These are phyloP conservation scores for Suaeda aralocaspica DNA, from an alignment of 148 eudicot genomes.

Conservation along the genomic window DNA sequence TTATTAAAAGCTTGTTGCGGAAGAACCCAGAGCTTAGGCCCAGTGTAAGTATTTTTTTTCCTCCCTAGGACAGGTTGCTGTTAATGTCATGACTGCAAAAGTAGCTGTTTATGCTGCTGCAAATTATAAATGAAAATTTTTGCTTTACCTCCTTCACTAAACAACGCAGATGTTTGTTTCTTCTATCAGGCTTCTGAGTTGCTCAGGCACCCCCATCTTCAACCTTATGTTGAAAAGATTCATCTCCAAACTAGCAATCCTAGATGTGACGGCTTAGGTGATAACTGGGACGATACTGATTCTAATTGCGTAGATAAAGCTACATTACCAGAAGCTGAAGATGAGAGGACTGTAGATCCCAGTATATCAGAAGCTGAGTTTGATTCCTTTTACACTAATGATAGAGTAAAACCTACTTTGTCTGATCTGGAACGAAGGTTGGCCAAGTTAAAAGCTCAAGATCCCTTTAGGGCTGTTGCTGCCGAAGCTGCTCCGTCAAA, in stretches of 20 bases:
- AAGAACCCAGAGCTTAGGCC: constrained; percentile 93
- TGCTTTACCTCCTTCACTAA: not conserved
- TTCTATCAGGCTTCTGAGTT: constrained; percentile 81
- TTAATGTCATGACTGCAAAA: constrained; percentile 1
- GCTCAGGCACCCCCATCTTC: constrained; percentile 77
- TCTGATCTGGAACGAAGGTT: constrained; percentile 41
- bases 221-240: constrained; percentile 71
- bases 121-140: not conserved
- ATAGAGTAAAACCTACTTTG: constrained; percentile 34
- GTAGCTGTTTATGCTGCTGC: not conserved
- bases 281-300: constrained; percentile 57
- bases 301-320: constrained; percentile 51
- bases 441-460: constrained; percentile 46
- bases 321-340: constrained; percentile 58
- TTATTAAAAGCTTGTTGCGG: constrained; percentile 89
- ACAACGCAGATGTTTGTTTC: constrained; percentile 2
- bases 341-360: constrained; percentile 72
- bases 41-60: constrained; percentile 45
- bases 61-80: not conserved
- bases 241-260: constrained; percentile 69
- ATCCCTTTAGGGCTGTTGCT: constrained; percentile 33
- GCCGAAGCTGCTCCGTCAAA: constrained; percentile 37
- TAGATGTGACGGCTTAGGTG: constrained; percentile 52
- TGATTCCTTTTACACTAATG: constrained; percentile 43
- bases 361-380: constrained; percentile 61